These are phyloP conservation scores for Floccularia luteovirens DNA, from an alignment of 768 basidiomycete species.

Conservation along the genomic window DNA sequence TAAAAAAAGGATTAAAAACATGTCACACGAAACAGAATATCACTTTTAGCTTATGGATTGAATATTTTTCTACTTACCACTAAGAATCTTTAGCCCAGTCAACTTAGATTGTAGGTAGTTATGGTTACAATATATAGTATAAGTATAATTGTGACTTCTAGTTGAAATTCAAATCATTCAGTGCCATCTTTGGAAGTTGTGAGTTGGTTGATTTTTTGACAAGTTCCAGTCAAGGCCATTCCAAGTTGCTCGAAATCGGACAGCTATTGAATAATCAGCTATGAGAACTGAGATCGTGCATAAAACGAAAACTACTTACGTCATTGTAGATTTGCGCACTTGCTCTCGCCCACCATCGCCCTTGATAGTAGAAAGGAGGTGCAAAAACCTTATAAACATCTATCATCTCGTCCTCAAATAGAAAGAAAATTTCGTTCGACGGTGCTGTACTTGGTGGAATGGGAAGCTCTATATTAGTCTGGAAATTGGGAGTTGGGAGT, in stretches of 20 bases:
- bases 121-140: too few relatives aligned
- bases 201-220: background rate
- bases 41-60: too few relatives aligned
- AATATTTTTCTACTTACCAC: too few relatives aligned
- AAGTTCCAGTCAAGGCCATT: background rate
- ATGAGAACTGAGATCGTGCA: background rate
- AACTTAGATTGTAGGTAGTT: too few relatives aligned
- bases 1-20: too few relatives aligned
- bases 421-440: conserved; percentile 10
- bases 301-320: conserved; percentile 10
- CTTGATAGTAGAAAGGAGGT: conserved; percentile 25
- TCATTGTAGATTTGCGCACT: conserved; percentile 35
- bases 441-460: conserved; percentile 15
- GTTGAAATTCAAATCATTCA: too few relatives aligned
- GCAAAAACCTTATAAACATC: conserved; percentile 21
- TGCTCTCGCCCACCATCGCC: conserved; percentile 29
- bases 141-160: too few relatives aligned
- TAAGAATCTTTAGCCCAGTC: too few relatives aligned
- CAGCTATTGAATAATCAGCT: background rate
- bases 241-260: background rate
- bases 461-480: conserved; percentile 30
- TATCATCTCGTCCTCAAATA: conserved; percentile 20
- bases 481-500: background rate
- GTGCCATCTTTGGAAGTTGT: background rate
- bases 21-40: too few relatives aligned